These are phyloP conservation scores for Vaccinium macrocarpon DNA, from an alignment of 148 eudicot genomes.

Conservation along the genomic window DNA sequence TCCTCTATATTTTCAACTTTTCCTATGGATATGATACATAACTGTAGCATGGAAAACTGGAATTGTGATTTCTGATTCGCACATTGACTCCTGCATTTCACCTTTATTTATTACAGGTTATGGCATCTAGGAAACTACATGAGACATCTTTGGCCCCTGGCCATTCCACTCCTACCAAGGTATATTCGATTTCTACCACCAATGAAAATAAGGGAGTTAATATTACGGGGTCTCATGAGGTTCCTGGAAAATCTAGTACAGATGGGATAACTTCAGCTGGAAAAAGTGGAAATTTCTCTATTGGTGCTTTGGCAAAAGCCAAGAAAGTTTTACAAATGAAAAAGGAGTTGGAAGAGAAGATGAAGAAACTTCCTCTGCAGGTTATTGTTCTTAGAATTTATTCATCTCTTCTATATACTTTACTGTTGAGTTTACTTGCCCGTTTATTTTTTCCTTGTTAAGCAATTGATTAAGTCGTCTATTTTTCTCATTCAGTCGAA, in stretches of 20 bases:
- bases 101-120: slow-evolving; percentile 42
- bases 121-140: slow-evolving; percentile 37
- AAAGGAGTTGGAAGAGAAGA: slow-evolving; percentile 69
- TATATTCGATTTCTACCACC: slow-evolving; percentile 89
- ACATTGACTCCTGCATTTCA: slow-evolving; percentile 22
- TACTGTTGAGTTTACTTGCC: slow-evolving; percentile 6
- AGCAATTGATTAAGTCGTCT: slow-evolving; percentile 6
- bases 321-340: slow-evolving; percentile 73
- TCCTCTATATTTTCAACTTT: background rate
- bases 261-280: slow-evolving; percentile 81
- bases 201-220: slow-evolving; percentile 98
- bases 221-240: slow-evolving; percentile 98
- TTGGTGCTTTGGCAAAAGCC: slow-evolving; percentile 84
- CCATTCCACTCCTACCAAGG: slow-evolving; percentile 69
- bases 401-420: background rate
- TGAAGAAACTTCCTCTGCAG: slow-evolving; percentile 65
- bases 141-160: slow-evolving; percentile 35
- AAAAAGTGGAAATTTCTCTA: slow-evolving; percentile 67
- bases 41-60: background rate
- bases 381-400: slow-evolving; percentile 12
- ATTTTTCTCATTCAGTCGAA: slow-evolving; percentile 48
- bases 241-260: slow-evolving; percentile 99
- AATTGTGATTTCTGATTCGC: background rate
- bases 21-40: background rate
- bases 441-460: slow-evolving; percentile 2